Base-by-base conservation (phyloP, 352 stramenopile genomes). In the Pythium dissotocum region DNA sequence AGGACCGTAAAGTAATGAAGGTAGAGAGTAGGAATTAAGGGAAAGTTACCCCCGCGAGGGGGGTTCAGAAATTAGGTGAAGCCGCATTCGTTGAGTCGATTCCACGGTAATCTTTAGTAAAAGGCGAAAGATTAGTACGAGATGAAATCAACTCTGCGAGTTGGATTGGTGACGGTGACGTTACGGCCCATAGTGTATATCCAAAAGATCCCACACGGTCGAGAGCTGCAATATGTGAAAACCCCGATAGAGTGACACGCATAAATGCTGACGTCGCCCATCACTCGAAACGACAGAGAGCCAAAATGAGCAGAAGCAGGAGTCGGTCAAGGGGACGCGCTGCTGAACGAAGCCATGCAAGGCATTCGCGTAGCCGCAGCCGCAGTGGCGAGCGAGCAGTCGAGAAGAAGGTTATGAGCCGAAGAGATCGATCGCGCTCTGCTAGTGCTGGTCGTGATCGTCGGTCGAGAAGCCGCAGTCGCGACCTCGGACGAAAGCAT, bases 71-170 rank as follows among this genome's bases (percentile, higher is more conserved):
- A 91, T 91, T 89, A 63, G 72, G 75, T 89, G 78, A 92, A 89
- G 80, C 80, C 82, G 79, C 80, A 89, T 80, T 79, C 62, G 58
- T 64, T 82, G 78, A 91, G 78, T 88, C 80, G 78, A 92, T 88
- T 79, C 79, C 88, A 96, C 88, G 85, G 87, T 91, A 94, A 93
- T 95, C 87, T 94, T 93, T 96, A 95, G 87, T 95, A 95, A 95
- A 96, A 96, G 88, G 88, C 88, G 88, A 96, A 96, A 96, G 88
- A 95, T 96, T 94, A 72, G 40, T 76, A 30, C 70, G 70, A 70
- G 64, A 70, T 76, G 70, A 76, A 76, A 76, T 72, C 65, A 76
- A 76, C 70, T 76, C 70, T 76, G 70, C 70, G 70, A 64, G 64
- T 61, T 76, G 36, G 46, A n/a, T 46, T 46, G 13, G 13, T 46